These are phyloP conservation scores for Hypoxylon subgilvum DNA, from an alignment of 495 filamentous ascomycete species.

Conservation along the genomic window DNA sequence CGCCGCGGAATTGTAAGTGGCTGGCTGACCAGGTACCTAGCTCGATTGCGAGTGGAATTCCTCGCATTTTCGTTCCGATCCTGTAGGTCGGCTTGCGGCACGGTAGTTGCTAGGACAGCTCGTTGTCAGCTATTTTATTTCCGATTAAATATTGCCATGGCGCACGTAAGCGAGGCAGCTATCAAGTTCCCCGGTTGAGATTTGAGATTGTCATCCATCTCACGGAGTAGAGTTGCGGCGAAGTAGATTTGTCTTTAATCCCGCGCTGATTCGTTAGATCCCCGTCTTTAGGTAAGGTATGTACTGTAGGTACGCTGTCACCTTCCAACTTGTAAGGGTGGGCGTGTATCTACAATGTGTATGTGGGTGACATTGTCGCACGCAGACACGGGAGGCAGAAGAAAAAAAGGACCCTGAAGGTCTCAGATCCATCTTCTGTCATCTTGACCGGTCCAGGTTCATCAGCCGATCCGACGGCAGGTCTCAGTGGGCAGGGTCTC, in stretches of 20 bases:
- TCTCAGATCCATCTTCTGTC: constrained; percentile 20
- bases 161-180: too few species aligned
- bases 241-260: constrained; percentile 6
- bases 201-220: neutral
- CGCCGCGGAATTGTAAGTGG: neutral
- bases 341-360: constrained; percentile 3
- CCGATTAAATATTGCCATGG: neutral
- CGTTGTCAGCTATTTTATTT: neutral
- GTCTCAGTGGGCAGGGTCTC: neutral
- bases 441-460: neutral
- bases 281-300: constrained; percentile 2
- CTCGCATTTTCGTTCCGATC: constrained; percentile 33
- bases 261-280: constrained; percentile 9
- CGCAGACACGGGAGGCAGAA: neutral
- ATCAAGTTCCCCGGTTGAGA: neutral
- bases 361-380: constrained; percentile 9
- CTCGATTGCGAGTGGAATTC: constrained; percentile 15
- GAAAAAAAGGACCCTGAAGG: constrained; percentile 17
- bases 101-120: neutral
- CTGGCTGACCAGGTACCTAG: constrained; percentile 4
- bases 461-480: neutral
- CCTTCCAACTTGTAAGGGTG: neutral
- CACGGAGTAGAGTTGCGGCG: neutral
- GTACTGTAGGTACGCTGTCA: too few species aligned
- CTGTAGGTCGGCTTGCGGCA: constrained; percentile 37